phyloP scores from a whole-genome alignment of 306 rosid genomes.

The Malus asiatica region DNA sequence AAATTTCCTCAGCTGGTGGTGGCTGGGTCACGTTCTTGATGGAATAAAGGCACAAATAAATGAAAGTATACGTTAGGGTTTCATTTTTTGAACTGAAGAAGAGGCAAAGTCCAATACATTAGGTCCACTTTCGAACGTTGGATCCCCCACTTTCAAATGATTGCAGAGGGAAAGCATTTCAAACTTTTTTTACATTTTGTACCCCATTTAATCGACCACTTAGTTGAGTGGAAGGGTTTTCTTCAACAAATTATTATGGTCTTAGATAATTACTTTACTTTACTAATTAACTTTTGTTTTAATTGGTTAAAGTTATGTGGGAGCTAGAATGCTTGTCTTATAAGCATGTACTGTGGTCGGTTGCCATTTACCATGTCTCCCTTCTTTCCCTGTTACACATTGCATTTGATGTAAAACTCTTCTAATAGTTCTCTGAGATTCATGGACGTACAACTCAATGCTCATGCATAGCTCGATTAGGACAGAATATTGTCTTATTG shows the following conservation, averaged over 20 bases:
- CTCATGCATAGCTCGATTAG: background rate
- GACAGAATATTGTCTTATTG: no score
- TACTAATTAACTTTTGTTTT: background rate
- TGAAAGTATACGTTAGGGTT: conserved; percentile 21
- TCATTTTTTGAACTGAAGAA: conserved; percentile 31
- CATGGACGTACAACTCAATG: background rate
- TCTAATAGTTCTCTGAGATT: background rate
- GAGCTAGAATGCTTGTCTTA: conserved; percentile 7
- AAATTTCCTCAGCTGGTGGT: conserved; percentile 1
- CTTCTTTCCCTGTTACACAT: background rate
- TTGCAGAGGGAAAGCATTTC: conserved; percentile 36
- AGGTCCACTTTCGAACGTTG: conserved; percentile 51
- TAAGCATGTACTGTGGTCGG: conserved; percentile 19
- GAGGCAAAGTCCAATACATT: conserved; percentile 26
- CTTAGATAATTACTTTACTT: background rate
- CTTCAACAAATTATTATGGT: conserved; percentile 11
- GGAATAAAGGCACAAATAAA: conserved; percentile 26
- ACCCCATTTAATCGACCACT: conserved; percentile 53
- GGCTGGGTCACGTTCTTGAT: conserved; percentile 26
- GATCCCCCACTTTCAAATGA: conserved; percentile 69
- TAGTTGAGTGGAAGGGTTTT: conserved; percentile 3
- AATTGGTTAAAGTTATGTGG: conserved; percentile 16
- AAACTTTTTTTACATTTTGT: conserved; percentile 36
- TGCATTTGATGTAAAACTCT: background rate
- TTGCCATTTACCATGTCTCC: background rate